Conservation (phyloP, 768 basidiomycete genomes). For the Psilocybe cyanescens region DNA sequence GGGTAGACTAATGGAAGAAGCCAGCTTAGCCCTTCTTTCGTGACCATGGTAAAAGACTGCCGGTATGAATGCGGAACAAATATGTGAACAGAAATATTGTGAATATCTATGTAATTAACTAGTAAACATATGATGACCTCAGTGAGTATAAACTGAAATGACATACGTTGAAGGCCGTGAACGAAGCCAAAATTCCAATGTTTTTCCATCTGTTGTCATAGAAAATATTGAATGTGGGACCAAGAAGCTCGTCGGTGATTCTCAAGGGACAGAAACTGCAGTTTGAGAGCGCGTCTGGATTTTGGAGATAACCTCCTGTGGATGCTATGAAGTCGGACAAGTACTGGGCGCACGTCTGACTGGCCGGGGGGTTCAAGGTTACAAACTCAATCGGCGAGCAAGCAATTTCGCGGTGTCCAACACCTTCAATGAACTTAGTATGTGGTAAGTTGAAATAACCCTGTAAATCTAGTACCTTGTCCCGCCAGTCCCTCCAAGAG, state of each 20-base stretch:
- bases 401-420: conserved; percentile 40
- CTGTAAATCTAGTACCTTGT: conserved; percentile 33
- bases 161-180: conserved; percentile 48
- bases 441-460: neutral
- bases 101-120: neutral
- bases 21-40: neutral
- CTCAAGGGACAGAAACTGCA: conserved; percentile 62
- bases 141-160: neutral
- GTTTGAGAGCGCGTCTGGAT: conserved; percentile 47
- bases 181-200: conserved; percentile 51
- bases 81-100: neutral
- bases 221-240: conserved; percentile 50
- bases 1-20: too few relatives aligned
- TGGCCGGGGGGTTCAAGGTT: conserved; percentile 51
- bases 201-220: conserved; percentile 58
- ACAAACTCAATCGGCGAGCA: conserved; percentile 59
- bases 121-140: neutral
- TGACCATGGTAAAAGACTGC: neutral
- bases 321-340: conserved; percentile 48
- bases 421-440: conserved; percentile 23
- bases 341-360: conserved; percentile 54
- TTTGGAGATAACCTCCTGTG: conserved; percentile 58
- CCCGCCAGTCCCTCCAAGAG: conserved; percentile 51
- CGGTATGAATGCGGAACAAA: neutral
- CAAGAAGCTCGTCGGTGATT: conserved; percentile 61